Evolutionary conservation across 2,329 filamentous ascomycete species (phyloP), one percentile per base, ranked within the genome.

Genomic region (Didymella sp.): DNA sequence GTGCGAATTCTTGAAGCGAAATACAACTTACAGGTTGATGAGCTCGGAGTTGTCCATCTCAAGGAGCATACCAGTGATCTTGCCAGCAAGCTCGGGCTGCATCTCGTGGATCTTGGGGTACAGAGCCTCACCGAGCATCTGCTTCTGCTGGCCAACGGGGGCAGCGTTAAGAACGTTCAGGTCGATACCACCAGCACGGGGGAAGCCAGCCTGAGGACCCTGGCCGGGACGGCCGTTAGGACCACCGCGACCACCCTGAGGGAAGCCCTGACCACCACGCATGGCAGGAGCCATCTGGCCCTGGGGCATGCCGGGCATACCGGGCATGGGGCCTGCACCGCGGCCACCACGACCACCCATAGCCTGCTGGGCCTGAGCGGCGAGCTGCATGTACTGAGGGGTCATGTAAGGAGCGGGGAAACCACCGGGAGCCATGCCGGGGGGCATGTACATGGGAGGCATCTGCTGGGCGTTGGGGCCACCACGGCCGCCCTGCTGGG

Each of bases 61-160:
- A 72, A 99, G 82, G 72, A 99, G 89, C 95, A 99, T 99, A 81
- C 95, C 95, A 61, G 95, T 99, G 79, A 99, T 98, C 89, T 99
- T 99, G 76, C 95, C 95, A 62, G 95, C 95, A 73, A 99, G 85
- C 72, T 97, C 93, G 59, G 92, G 90, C 83, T 99, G 95, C 80
- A 96, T 89, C 68, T 87, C 87, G 79, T 93, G 88, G 73, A 99
- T 98, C 89, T 98, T 99, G 76, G 95, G 95, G 86, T 98, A 99
- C 71, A 99, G 90, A 69, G 92, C 89, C 82, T 99, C 95, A 78
- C 95, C 95, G 52, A 99, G 88, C 79, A 98, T 91, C 85, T 99
- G 95, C 88, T 99, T 99, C 85, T 98, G 95, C 82, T 96, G 91
- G 45, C 85, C 84, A 31, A 85, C 81, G 42, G 85, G 82, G 63